Base-by-base conservation (phyloP, 2,329 filamentous ascomycete genomes). In the Pseudopyricularia cyperi region DNA sequence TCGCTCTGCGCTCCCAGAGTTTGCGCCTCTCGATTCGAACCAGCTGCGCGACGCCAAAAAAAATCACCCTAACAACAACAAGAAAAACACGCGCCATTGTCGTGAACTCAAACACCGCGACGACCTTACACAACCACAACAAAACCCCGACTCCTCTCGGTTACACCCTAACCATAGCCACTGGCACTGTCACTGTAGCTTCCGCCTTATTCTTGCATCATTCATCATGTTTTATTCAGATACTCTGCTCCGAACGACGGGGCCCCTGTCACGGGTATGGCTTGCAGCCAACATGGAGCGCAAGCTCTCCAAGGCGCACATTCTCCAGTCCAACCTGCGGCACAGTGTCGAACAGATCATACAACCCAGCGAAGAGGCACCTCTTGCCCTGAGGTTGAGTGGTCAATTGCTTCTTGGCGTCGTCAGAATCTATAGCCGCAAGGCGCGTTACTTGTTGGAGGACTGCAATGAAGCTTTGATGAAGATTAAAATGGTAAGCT, bases 401-500 rank as follows among this genome's bases (percentile, higher is more conserved):
- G 90, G 91, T 55, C 93, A 98, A 71, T 76, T 98, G 53, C 74
- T 98, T 63, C 79, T 98, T 52, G 93, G 93, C 71, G 93, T 98
- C 26, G 93, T 96, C 60, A 83, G 91, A 64, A 98, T 98, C 63
- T 98, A 98, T 69, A 94, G 90, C 68, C 80, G 93, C 63, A 98
- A 98, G 71, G 91, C 93, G 63, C 86, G 90, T 62, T 98, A 98
- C 68, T 74, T 98, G 50, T 75, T 97, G 48, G 93, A 98, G 63
- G 93, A 98, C 65, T 98, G 93, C 71, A 96, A 95, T 62, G 93
- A 98, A 69, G 91, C 91, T 37, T 74, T 98, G 58, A 84, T 95
- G 76, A 97, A 96, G 72, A 96, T 98, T 62, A 96, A 97, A 66
- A 94, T 97, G 89, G 91, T 96, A 71, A 39, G 75, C 17, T 11